A percentile compares a stretch with the other conserved stretches of the same genome.
phyloP scores from a whole-genome alignment of 495 filamentous ascomycete genomes.

The Podospora anserina region DNA sequence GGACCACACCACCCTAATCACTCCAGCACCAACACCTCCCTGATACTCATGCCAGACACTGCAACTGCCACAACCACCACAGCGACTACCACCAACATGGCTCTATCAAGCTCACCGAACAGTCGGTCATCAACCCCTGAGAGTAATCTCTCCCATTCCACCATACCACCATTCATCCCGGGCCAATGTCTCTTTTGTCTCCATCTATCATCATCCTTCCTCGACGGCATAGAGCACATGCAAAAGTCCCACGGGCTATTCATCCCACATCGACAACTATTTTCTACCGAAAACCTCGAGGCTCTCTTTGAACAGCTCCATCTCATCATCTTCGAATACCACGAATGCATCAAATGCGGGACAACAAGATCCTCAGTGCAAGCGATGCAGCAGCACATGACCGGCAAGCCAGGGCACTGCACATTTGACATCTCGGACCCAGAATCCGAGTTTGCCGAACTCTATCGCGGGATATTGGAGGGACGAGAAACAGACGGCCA shows the following conservation, averaged over 20 bases:
- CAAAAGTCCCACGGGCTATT: slow-evolving; percentile 36
- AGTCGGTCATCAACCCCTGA: neutral
- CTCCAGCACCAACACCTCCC: neutral
- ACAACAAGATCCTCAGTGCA: slow-evolving; percentile 30
- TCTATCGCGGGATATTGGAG: slow-evolving; percentile 24
- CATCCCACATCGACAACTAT: slow-evolving; percentile 26
- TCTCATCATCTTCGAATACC: slow-evolving; percentile 38
- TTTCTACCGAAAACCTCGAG: slow-evolving; percentile 31
- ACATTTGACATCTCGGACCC: slow-evolving; percentile 31
- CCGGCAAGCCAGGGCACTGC: slow-evolving; percentile 32
- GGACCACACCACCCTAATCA: neutral
- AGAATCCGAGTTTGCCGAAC: slow-evolving; percentile 33
- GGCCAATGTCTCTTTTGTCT: slow-evolving; percentile 28
- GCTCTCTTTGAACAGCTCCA: slow-evolving; percentile 35
- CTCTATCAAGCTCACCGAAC: neutral
- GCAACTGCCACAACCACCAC: neutral
- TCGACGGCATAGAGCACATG: slow-evolving; percentile 35
- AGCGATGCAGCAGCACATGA: slow-evolving; percentile 41
- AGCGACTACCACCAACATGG: neutral
- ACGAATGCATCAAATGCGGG: slow-evolving; percentile 39
- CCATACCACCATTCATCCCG: slow-evolving; percentile 1
- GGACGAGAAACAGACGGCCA: slow-evolving; percentile 3
- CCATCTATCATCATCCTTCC: slow-evolving; percentile 19
- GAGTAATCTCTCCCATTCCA: neutral
- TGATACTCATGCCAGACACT: slow-evolving; percentile 5